Evolutionary conservation across 805 yeast species (phyloP), one percentile per base, ranked within the genome.

Genomic region (Cyberlindnera xishuangbannaensis): DNA sequence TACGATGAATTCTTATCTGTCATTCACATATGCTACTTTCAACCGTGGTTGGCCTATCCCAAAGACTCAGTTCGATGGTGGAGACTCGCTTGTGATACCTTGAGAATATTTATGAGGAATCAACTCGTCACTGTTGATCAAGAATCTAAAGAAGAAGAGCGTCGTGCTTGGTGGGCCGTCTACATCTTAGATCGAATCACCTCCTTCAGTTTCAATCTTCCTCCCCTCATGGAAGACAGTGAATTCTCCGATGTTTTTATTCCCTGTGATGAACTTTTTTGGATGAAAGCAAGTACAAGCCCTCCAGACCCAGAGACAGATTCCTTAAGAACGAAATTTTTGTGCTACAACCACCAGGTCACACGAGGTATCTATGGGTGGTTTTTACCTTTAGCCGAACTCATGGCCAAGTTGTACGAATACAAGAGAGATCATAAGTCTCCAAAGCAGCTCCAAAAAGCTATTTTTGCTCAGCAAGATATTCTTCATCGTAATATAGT

Each of bases 121-220:
- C 27, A 20, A 4, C 11, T 25, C 10, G 18, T 25, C 3, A n/a
- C 32, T 2, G 17, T 22, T 27, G 36, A 40, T 39, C 47, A 58
- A 28, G 65, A 59, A 30, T 18, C 36, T 2, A 47, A 56, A 18
- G 70, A 64, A 33, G 70, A 64, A 35, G 48, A 55, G 31, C 47
- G 67, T 16, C 49, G 70, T 15, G 50, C 56, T 2, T 64, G 67
- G 67, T 63, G 69, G 67, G 52, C 59, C 7, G 41, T 64, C 4
- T 64, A 61, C 35, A 42, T 60, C 20, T 44, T 64, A n/a, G 70
- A 64, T 40, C 47, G 65, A 22, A 56, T 62, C 36, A 47, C 62
- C 5, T 60, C 61, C 0, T 43, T 64, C 19, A 56, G 64, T 35
- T 61, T 61, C 43, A 62, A 62, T 34, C 40, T 56, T 3, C 53